These are phyloP conservation scores for Vaccinium corymbosum DNA, from an alignment of 148 eudicot species.

Conservation along the genomic window DNA sequence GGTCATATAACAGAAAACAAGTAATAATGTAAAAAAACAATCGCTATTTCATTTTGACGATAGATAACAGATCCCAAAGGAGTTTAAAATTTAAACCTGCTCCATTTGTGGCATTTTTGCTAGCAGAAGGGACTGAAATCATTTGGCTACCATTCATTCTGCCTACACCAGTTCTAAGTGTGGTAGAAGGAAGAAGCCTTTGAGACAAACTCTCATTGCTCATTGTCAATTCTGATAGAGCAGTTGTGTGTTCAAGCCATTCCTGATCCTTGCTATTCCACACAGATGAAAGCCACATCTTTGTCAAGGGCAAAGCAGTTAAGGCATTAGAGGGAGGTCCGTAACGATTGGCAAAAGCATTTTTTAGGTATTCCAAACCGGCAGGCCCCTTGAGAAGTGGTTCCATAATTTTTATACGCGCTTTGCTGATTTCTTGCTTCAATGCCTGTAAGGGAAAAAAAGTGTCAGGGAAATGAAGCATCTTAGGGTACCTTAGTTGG, in stretches of 20 bases:
- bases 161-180: slow-evolving; percentile 79
- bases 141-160: slow-evolving; percentile 17
- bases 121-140: slow-evolving; percentile 17
- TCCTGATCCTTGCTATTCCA: slow-evolving; percentile 49
- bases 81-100: slow-evolving; percentile 24
- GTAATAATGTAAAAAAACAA: neutral
- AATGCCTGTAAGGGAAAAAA: slow-evolving; percentile 37
- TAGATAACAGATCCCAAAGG: neutral
- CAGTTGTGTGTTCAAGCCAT: slow-evolving; percentile 61
- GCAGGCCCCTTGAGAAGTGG: slow-evolving; percentile 83
- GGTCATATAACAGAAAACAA: slow-evolving; percentile 15
- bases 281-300: slow-evolving; percentile 57
- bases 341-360: slow-evolving; percentile 52
- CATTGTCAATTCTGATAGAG: slow-evolving; percentile 36
- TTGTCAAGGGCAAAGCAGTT: slow-evolving; percentile 60
- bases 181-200: slow-evolving; percentile 45
- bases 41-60: neutral
- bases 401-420: slow-evolving; percentile 74
- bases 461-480: neutral
- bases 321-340: slow-evolving; percentile 63
- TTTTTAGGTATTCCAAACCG: slow-evolving; percentile 64
- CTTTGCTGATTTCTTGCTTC: slow-evolving; percentile 80
- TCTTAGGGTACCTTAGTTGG: neutral
- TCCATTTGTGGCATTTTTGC: slow-evolving; percentile 12
- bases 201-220: slow-evolving; percentile 30